Conservation (phyloP, 2,329 filamentous ascomycete species). For the Fusarium oligoseptatum region DNA sequence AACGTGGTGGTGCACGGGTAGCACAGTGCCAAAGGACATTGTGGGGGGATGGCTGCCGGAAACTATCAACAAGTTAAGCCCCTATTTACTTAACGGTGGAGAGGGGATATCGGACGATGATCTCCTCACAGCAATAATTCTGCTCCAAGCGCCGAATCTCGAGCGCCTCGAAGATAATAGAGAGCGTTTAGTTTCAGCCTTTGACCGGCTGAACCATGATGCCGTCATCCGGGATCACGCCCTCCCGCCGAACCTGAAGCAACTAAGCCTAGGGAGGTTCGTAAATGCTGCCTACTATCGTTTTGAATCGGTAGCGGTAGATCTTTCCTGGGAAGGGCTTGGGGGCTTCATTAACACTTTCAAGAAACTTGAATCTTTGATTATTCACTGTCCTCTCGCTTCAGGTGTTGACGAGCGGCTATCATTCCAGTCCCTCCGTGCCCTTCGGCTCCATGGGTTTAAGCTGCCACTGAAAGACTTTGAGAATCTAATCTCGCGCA, state of each 20-base stretch:
- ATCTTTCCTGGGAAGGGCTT: background rate
- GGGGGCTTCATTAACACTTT: background rate
- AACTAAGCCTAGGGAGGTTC: background rate
- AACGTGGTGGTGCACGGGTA: accelerated
- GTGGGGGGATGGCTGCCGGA: background rate
- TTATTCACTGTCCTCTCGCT: background rate
- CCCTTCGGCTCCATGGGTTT: background rate
- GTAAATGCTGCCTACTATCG: background rate
- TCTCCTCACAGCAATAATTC: background rate
- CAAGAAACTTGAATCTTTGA: background rate
- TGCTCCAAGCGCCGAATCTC: background rate
- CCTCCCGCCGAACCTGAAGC: background rate
- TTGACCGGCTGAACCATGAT: background rate
- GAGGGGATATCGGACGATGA: accelerated
- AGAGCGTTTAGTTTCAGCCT: too few species aligned
- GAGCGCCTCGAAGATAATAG: background rate
- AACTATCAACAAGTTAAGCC: background rate
- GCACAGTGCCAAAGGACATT: background rate
- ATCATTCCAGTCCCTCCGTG: background rate
- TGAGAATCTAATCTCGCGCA: background rate
- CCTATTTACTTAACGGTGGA: background rate
- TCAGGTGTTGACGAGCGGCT: background rate
- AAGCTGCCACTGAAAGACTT: background rate
- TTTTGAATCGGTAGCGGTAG: background rate
- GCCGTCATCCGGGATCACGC: background rate